Conservation (phyloP, 2,329 filamentous ascomycete species). For the Neonectria sp. region DNA sequence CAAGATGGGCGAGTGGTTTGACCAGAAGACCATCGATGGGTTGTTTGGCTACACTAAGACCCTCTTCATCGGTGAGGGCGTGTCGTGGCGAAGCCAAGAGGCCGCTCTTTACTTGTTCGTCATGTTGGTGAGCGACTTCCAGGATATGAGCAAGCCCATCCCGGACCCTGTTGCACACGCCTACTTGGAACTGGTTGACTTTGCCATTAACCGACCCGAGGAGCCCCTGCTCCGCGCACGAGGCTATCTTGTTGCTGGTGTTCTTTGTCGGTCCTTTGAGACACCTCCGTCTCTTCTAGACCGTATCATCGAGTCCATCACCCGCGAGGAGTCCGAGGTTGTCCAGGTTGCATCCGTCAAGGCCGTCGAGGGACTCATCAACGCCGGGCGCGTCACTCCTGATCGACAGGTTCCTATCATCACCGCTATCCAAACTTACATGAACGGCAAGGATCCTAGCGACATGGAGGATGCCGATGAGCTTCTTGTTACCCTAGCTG, state of each 20-base stretch:
- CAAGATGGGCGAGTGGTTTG: constrained; percentile 93
- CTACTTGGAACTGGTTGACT: constrained; percentile 86
- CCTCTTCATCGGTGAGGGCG: constrained; percentile 73
- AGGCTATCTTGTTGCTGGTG: constrained; percentile 88
- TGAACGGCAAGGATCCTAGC: constrained; percentile 83
- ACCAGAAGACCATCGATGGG: constrained; percentile 81
- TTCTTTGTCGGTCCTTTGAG: constrained; percentile 78
- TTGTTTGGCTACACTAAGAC: constrained; percentile 83
- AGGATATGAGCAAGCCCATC: constrained; percentile 82
- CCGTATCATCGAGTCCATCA: constrained; percentile 81
- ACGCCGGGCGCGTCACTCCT: constrained; percentile 64
- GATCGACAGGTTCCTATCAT: constrained; percentile 75
- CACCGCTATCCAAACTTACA: constrained; percentile 78
- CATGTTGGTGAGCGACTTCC: constrained; percentile 86
- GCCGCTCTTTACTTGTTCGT: constrained; percentile 88
- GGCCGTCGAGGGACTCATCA: constrained; percentile 79
- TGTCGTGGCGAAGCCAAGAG: constrained; percentile 78
- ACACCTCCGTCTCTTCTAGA: constrained; percentile 78
- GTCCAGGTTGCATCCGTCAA: constrained; percentile 95
- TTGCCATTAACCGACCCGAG: constrained; percentile 77
- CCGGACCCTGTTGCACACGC: constrained; percentile 77
- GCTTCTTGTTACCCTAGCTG: constrained; percentile 89
- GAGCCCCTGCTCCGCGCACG: constrained; percentile 87
- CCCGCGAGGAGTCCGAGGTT: constrained; percentile 83
- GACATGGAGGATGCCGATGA: constrained; percentile 93